Base-by-base conservation (phyloP, 129 eudicot genomes). In the Tagetes patula region DNA sequence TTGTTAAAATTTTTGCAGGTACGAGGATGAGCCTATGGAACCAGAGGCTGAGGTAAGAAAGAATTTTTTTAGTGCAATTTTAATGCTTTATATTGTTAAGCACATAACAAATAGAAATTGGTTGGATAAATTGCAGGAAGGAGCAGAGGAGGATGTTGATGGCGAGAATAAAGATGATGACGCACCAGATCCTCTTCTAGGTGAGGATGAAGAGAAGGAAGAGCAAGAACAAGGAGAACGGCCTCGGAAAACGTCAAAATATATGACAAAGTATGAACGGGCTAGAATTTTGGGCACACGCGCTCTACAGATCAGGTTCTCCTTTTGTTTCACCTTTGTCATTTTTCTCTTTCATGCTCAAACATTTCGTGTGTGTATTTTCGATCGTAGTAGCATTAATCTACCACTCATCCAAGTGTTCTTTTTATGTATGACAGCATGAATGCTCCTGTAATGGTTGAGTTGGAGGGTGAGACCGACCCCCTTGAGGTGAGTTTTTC, bases 401-500 rank as follows among this genome's bases (percentile, higher is more conserved):
- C 43, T 46, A 40, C 54, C 27, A 0, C 54, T 69, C 55, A 60
- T 2, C 42, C 37, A 41, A 58, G 32, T 8, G 27, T 56, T 58
- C 3, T 3, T 3, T 3, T 3, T 48, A 14, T 61, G 63, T 62
- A 66, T 50, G 32, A 58, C 91, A 94, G 97, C 90, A 94, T 94
- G 99, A 94, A 94, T 86, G 97, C 99, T 46, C 99, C 99, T 52
- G 97, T 94, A 32, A 94, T 94, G 99, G 99, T 94, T 73, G 99
- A 88, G 75, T 85, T 94, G 88, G 94, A 82, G 78, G 99, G 99
- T 67, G 99, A 94, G 80, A 90, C 97, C 31, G 99, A 94, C 71
- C 99, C 99, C 47, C 94, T 94, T 58, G 99, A 94, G 99, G 99
- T 94, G 73, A 81, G 20, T 59, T 38, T 69, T 55, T 75, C 27